Percentiles rank a stretch among this genome's conserved stretches.
phyloP scores from a whole-genome alignment of 2,329 filamentous ascomycete species.

The Pestalotiopsis sp. region DNA sequence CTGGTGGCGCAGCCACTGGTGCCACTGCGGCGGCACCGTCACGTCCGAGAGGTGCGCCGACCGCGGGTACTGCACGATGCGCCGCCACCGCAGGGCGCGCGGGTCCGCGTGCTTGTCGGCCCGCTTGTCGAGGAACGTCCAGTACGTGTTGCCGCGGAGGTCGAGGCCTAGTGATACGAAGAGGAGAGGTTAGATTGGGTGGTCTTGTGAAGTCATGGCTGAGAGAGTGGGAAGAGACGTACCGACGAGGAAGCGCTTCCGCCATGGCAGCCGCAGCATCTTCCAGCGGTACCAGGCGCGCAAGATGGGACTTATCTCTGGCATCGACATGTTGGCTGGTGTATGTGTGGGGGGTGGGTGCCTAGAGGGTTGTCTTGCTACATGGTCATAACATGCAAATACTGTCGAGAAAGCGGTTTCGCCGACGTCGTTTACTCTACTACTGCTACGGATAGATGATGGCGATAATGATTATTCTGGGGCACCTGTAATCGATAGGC shows the following conservation, averaged over 20 bases:
- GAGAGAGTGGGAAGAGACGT: conserved; percentile 25
- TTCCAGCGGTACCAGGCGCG: conserved; percentile 66
- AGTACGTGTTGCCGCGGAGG: conserved; percentile 69
- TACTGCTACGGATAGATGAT: neutral
- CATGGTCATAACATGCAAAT: neutral
- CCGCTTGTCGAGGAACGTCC: conserved; percentile 61
- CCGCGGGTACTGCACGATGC: conserved; percentile 63
- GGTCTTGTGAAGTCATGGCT: neutral
- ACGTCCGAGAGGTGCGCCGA: conserved; percentile 58
- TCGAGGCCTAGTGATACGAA: conserved; percentile 54
- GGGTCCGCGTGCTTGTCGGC: conserved; percentile 23
- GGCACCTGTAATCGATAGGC: conserved; percentile 10
- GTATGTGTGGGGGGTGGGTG: neutral
- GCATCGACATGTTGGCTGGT: conserved; percentile 33
- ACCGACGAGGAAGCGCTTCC: conserved; percentile 66
- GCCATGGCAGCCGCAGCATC: conserved; percentile 64
- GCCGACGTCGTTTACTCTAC: neutral
- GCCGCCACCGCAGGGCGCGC: conserved; percentile 54
- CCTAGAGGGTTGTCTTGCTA: neutral
- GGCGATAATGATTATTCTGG: conserved; percentile 8
- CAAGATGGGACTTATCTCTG: conserved; percentile 38
- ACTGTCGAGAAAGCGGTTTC: neutral
- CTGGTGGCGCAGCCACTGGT: conserved; percentile 70
- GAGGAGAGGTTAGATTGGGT: neutral
- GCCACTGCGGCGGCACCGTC: conserved; percentile 64